Percentiles rank a stretch among this genome's conserved stretches.
These are phyloP conservation scores for Xylariaceae sp. DNA, from an alignment of 2,329 filamentous ascomycete genomes.

Conservation along the genomic window DNA sequence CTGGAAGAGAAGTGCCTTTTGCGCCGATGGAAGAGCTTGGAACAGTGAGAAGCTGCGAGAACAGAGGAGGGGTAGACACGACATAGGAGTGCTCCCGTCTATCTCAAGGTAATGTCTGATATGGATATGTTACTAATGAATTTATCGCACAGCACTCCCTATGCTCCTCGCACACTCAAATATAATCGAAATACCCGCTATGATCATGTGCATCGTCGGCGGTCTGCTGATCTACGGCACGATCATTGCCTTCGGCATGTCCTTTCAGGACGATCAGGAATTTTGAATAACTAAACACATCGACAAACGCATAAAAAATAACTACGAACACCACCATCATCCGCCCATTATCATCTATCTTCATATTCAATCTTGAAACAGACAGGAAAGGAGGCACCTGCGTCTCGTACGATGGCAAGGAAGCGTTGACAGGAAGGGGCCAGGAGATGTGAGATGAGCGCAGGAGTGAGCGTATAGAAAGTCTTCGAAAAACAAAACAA, in stretches of 20 bases:
- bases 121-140: slow-evolving; percentile 5
- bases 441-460: no score
- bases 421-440: no score
- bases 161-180: slow-evolving; percentile 80
- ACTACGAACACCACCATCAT: no score
- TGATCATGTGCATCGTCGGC: slow-evolving; percentile 91
- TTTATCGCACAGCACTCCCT: slow-evolving; percentile 65
- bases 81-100: not conserved
- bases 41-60: not conserved
- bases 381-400: no score
- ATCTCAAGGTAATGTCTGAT: not conserved
- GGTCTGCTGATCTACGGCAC: slow-evolving; percentile 95
- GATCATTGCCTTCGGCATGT: slow-evolving; percentile 96
- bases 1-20: not conserved
- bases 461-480: no score
- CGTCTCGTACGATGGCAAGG: no score
- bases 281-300: slow-evolving; percentile 51
- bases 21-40: not conserved
- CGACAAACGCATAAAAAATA: not conserved
- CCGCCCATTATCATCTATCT: no score
- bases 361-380: no score
- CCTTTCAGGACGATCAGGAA: slow-evolving; percentile 96
- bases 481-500: no score
- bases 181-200: slow-evolving; percentile 76
- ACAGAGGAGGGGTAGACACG: not conserved